These are phyloP conservation scores for Botryosphaeria dothidea DNA, from an alignment of 2,329 filamentous ascomycete species.

Conservation along the genomic window DNA sequence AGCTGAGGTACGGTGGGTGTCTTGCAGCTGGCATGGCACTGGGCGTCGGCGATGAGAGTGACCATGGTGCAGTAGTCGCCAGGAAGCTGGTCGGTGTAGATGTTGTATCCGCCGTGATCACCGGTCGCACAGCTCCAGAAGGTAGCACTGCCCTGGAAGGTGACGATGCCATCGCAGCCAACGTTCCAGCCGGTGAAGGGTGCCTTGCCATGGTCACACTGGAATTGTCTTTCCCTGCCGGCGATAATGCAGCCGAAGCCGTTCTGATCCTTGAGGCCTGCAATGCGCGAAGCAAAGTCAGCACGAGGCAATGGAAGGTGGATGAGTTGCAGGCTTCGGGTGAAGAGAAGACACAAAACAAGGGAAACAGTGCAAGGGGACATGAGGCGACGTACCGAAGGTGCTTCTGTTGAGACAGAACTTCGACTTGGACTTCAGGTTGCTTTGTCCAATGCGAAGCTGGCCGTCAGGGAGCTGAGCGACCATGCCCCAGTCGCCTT, in stretches of 20 bases:
- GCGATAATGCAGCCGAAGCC: conserved; percentile 9
- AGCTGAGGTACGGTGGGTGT: not conserved
- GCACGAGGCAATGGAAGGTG: not conserved
- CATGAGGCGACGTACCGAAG: not conserved
- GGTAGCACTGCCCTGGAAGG: not conserved
- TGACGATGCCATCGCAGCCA: conserved; percentile 3
- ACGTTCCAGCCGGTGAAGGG: not conserved
- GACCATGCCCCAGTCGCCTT: not conserved
- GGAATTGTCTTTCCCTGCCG: not conserved
- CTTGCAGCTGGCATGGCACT: not conserved
- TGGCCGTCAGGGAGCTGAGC: conserved; percentile 8
- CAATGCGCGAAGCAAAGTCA: not conserved
- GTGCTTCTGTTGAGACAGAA: not conserved
- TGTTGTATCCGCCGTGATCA: conserved; percentile 6
- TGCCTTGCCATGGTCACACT: not conserved
- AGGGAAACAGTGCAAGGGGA: not conserved
- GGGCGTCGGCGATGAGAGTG: not conserved
- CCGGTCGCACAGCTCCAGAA: conserved; percentile 8
- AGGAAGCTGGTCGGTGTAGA: not conserved
- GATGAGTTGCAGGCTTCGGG: not conserved
- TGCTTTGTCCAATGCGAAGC: conserved; percentile 4
- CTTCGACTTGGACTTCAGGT: not conserved
- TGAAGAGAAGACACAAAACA: not conserved
- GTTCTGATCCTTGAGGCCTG: conserved; percentile 12
- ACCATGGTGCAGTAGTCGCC: not conserved